These are phyloP conservation scores for Daedaleopsis nitida DNA, from an alignment of 768 basidiomycete genomes.

Conservation along the genomic window DNA sequence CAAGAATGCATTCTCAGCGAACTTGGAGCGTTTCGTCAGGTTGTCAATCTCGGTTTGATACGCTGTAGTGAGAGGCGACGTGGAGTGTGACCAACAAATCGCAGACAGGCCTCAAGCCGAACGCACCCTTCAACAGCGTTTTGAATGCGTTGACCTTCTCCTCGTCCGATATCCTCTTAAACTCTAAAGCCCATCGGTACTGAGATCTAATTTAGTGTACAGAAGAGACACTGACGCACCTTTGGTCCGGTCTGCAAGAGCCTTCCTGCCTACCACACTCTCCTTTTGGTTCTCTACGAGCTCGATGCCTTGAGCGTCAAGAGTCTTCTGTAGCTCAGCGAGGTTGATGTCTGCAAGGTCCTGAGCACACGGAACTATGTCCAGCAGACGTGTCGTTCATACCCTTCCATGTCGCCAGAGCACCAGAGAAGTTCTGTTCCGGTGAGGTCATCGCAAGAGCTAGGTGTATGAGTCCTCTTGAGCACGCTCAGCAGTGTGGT, in stretches of 20 bases:
- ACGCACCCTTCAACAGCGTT: constrained; percentile 79
- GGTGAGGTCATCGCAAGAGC: constrained; percentile 17
- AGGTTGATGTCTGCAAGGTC: constrained; percentile 74
- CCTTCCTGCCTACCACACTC: constrained; percentile 90
- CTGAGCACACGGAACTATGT: neutral
- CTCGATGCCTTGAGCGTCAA: constrained; percentile 92
- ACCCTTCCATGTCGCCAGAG: constrained; percentile 93
- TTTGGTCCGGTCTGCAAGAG: constrained; percentile 93
- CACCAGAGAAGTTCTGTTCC: constrained; percentile 91
- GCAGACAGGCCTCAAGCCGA: neutral
- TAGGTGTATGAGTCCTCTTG: neutral
- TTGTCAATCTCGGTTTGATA: constrained; percentile 97
- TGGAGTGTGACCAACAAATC: too few relatives aligned
- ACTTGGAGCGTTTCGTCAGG: constrained; percentile 89
- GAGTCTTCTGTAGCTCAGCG: constrained; percentile 86
- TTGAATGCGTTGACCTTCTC: constrained; percentile 91
- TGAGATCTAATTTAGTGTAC: neutral
- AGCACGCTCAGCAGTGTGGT: neutral
- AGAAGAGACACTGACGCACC: constrained; percentile 48
- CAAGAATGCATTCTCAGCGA: constrained; percentile 94
- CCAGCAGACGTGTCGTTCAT: constrained; percentile 18
- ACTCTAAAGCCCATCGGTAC: constrained; percentile 55
- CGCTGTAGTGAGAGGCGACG: constrained; percentile 44
- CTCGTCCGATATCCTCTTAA: constrained; percentile 91
- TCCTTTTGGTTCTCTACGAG: constrained; percentile 99